Percentiles rank a stretch among this genome's conserved stretches.
These are phyloP conservation scores for Solanum hybrid DNA, from an alignment of 305 asterid genomes.

Conservation along the genomic window DNA sequence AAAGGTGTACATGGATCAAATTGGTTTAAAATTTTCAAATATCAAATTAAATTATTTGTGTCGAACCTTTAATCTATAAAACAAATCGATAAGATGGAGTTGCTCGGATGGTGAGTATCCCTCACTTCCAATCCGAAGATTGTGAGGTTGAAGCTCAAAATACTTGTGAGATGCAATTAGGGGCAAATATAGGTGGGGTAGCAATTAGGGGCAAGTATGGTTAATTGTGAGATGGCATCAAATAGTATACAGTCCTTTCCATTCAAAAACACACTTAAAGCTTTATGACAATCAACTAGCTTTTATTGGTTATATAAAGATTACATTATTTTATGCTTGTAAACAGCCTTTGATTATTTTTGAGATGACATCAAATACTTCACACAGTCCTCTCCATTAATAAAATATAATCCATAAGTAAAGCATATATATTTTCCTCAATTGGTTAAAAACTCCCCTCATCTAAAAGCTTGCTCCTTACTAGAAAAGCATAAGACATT, in stretches of 20 bases:
- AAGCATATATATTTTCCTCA: background rate
- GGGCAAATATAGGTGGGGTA: background rate
- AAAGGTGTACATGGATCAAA: too few species aligned
- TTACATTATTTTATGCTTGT: background rate
- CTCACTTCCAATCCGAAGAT: background rate
- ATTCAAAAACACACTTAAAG: background rate
- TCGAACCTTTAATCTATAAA: background rate
- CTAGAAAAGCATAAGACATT: background rate
- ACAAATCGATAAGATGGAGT: too few species aligned
- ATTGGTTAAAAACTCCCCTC: background rate
- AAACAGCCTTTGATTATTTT: background rate
- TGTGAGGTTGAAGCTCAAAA: background rate
- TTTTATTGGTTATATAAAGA: background rate
- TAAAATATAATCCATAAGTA: background rate
- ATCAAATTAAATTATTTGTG: too few species aligned
- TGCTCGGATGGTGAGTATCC: background rate
- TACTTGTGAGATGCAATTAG: background rate
- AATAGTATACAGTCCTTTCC: background rate
- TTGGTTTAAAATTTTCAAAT: too few species aligned
- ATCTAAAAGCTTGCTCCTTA: background rate
- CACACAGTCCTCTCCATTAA: background rate
- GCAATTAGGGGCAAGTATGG: background rate
- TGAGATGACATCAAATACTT: background rate
- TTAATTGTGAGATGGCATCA: background rate
- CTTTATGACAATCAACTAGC: background rate